Conservation (phyloP, 208 protist species). For the Kentomonas sorsogonicus region DNA sequence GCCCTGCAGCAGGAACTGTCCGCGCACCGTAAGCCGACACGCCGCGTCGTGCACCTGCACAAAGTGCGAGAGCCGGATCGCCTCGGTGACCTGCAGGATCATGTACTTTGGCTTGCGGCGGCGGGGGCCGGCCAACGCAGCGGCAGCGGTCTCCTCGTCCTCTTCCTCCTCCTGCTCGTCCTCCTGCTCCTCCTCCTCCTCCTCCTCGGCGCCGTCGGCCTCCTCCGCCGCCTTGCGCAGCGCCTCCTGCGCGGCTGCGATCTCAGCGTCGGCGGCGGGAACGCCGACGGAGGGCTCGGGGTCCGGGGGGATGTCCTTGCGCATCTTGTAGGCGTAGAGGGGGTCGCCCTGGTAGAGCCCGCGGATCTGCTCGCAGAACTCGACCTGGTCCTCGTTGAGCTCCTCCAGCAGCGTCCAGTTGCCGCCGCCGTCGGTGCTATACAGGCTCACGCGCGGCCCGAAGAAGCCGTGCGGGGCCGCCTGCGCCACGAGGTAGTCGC, state of each 20-base stretch:
- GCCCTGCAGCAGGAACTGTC: slow-evolving; percentile 57
- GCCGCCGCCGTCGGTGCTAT: slow-evolving; percentile 75
- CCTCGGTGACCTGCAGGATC: slow-evolving; percentile 72
- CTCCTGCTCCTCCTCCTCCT: slow-evolving; percentile 51
- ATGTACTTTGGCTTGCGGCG: slow-evolving; percentile 71
- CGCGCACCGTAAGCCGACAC: slow-evolving; percentile 74
- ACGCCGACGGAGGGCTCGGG: slow-evolving; percentile 48
- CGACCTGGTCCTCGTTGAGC: slow-evolving; percentile 59
- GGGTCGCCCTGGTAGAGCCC: slow-evolving; percentile 78
- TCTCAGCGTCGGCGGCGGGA: slow-evolving; percentile 33
- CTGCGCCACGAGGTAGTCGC: slow-evolving; percentile 80
- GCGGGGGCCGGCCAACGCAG: slow-evolving; percentile 13
- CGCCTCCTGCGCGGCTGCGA: slow-evolving; percentile 40
- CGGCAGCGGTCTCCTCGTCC: slow-evolving; percentile 38
- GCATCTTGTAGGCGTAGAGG: slow-evolving; percentile 80
- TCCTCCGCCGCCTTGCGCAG: slow-evolving; percentile 32
- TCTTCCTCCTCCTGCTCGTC: slow-evolving; percentile 47
- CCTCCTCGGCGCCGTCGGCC: slow-evolving; percentile 45
- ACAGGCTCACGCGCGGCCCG: slow-evolving; percentile 59
- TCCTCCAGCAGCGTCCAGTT: slow-evolving; percentile 61
- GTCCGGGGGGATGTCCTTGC: slow-evolving; percentile 69
- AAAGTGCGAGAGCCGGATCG: slow-evolving; percentile 80
- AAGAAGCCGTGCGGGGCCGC: slow-evolving; percentile 43
- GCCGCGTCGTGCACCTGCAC: slow-evolving; percentile 65
- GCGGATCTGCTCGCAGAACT: slow-evolving; percentile 78